Base-by-base conservation (phyloP, 139 green algal genomes). In the Pleodorina starrii region DNA sequence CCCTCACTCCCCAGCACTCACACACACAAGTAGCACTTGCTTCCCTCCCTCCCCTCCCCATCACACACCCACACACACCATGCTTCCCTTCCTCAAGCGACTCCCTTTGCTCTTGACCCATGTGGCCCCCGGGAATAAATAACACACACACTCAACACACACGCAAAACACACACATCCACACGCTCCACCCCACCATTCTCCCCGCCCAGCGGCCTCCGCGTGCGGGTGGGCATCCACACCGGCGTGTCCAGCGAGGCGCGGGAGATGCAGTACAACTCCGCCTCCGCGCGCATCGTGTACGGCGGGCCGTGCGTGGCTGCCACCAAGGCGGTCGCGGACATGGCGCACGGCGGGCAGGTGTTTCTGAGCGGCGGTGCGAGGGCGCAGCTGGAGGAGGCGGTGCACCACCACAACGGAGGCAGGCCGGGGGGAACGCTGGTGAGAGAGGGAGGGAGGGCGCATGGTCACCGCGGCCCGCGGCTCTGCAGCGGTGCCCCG, bases 241-340 rank as follows among this genome's bases (percentile, higher is more conserved):
- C 63, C 17, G 82, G 82, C 44, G 82, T 88, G 10, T 40, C 32
- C n/a, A 79, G 82, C 46, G 63, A 50, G 36, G 82, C 63, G 3
- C n/a, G n/a, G n/a, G 63, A 88, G 32, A 68, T 88, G 82, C n/a
- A 71, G n/a, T 88, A 88, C 29, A 88, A 88, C 44, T 25, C 63
- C 1, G 43, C 60, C 16, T 35, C 82, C 0, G 82, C 82, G 25
- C 63, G 82, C 16, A 79, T 78, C 44, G 63, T 79, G 59, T 88
- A 79, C 60, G 32, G 63, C 29, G 82, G 82, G 1, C 43, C 82
- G 7, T 77, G 63, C 43, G 63, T 88, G 63, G 63, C 82, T 0
- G 51, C 63, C 6, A 66, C 43, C 82, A 88, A 88, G 63, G 82
- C 63, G 29, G 66, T 88, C 0, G 82, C 82, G 14, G 82, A 88